These are phyloP conservation scores for Saturnispora quitensis DNA, from an alignment of 805 yeast species.

Conservation along the genomic window DNA sequence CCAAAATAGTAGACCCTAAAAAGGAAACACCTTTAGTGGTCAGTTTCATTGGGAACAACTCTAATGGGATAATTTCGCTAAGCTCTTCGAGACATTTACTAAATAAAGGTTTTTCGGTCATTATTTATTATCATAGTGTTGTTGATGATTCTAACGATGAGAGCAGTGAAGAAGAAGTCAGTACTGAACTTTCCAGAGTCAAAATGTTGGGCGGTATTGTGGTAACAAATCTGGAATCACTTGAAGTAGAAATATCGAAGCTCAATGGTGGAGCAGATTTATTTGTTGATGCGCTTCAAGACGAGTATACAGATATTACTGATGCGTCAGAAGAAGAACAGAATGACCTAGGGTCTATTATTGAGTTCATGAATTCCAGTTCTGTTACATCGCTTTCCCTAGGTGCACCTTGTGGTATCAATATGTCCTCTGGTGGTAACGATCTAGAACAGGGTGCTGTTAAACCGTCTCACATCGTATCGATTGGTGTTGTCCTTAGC, in stretches of 20 bases:
- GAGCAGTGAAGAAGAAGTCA: conserved; percentile 28
- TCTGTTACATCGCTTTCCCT: conserved; percentile 48
- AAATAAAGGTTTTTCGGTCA: conserved; percentile 63
- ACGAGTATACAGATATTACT: conserved; percentile 60
- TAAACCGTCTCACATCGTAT: conserved; percentile 47
- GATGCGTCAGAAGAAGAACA: conserved; percentile 44
- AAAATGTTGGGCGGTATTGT: conserved; percentile 62
- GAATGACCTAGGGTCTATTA: conserved; percentile 33
- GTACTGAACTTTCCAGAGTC: conserved; percentile 46
- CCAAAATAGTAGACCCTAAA: conserved; percentile 62
- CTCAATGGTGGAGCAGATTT: conserved; percentile 60
- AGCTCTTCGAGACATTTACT: conserved; percentile 73
- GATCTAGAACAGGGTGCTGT: conserved; percentile 18
- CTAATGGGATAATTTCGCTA: conserved; percentile 66
- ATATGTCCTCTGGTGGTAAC: conserved; percentile 65
- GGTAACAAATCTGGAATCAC: conserved; percentile 30
- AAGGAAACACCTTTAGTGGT: conserved; percentile 74
- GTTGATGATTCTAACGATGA: conserved; percentile 11
- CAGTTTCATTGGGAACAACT: conserved; percentile 61
- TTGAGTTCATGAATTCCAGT: conserved; percentile 58
- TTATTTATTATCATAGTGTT: conserved; percentile 20
- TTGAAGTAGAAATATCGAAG: conserved; percentile 32
- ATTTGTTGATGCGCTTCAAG: conserved; percentile 77
- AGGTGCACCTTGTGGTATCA: conserved; percentile 77
- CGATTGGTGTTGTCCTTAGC: conserved; percentile 65